Base-by-base conservation (phyloP, 2,329 filamentous ascomycete species). In the Aureobasidium sp. region DNA sequence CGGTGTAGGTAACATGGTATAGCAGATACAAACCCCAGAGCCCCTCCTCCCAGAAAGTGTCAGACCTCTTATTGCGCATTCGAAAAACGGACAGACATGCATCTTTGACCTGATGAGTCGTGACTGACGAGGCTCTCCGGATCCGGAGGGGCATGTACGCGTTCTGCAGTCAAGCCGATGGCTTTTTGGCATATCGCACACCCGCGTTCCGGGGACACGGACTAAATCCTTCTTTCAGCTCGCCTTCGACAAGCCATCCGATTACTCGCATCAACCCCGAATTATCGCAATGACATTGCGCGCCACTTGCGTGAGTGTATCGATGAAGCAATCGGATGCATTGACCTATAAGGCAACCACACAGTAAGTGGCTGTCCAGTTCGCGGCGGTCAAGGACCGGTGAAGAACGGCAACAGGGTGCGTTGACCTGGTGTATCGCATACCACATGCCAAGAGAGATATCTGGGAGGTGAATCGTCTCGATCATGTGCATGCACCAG, bases 201-300 rank as follows among this genome's bases (percentile, higher is more conserved):
- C 20, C 39, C 52, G 52, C 36, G 2, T 34, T 20, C 23, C 34
- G 36, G 34, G 29, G 13, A 27, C 23, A 5, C 37, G 37, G 15
- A 37, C 39, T 32, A 32, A 34, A 56, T 44, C 39, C 42, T 47
- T 47, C 42, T 58, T 58, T 58, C 55, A 58, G 55, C 55, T 58
- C 55, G 44, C 55, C 27, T 29, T 13, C 2, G 12, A 27, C 29
- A 58, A 58, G 55, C 55, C 55, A 56, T 44, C 17, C 26, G 29
- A 36, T 47, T n/a, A n/a, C 29, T 50, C 17, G 47, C 55, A 46
- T 9, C 7, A n/a, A 13, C 1, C 5, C 12, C 12, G 3, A 46
- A 20, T 10, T 20, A 37, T 27, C 20, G 12, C n/a, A 34, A 17
- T 8, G 7, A 36, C 5, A 47, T 37, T 12, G n/a, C 42, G 29